These are phyloP conservation scores for Climacium dendroides DNA, from an alignment of 225 moss, liverwort and hornwort species.

Conservation along the genomic window DNA sequence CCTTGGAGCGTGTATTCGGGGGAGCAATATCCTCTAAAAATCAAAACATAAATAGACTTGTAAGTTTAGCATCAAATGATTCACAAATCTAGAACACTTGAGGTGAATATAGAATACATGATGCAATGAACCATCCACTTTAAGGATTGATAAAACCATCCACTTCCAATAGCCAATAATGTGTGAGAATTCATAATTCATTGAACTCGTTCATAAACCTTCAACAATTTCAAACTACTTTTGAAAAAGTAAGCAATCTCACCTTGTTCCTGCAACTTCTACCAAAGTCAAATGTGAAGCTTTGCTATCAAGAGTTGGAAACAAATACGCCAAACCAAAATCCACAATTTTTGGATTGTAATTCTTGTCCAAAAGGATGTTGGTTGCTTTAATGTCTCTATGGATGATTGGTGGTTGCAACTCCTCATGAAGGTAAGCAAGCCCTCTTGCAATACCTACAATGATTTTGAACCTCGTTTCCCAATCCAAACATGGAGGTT, in stretches of 20 bases:
- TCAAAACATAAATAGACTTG: neutral
- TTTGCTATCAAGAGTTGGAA: neutral
- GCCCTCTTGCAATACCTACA: neutral
- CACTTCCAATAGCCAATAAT: neutral
- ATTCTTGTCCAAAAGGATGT: neutral
- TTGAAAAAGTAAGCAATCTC: neutral
- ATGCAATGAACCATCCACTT: rapidly evolving
- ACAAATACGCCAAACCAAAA: neutral
- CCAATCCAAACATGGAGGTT: slow-evolving; percentile 8
- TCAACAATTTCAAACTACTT: neutral
- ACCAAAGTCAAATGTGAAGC: neutral
- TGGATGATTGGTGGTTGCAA: neutral
- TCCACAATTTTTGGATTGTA: neutral
- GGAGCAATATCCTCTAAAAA: neutral
- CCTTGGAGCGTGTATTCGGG: too few relatives aligned
- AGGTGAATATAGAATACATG: rapidly evolving
- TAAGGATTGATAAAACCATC: neutral
- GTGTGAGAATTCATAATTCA: too few relatives aligned
- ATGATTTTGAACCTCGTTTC: neutral
- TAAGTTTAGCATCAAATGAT: neutral
- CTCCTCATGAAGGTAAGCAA: neutral
- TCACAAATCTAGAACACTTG: neutral
- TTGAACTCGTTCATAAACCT: too few relatives aligned
- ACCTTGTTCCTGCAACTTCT: neutral
- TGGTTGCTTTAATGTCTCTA: neutral